These are phyloP conservation scores for Trichoderma asperelloides DNA, from an alignment of 495 filamentous ascomycete species.

Conservation along the genomic window DNA sequence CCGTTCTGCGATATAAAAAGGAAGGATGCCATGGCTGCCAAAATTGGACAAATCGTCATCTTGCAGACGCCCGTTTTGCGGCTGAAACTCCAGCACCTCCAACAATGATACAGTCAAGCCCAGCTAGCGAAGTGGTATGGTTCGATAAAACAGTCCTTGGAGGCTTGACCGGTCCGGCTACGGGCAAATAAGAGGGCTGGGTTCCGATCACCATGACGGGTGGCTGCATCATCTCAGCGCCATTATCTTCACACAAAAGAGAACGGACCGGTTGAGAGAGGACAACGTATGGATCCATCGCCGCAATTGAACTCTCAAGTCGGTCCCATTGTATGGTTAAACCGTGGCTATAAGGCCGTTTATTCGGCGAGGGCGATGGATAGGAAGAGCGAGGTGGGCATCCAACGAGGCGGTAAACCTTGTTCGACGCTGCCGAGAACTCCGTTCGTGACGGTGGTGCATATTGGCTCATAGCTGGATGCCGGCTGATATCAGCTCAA, in stretches of 20 bases:
- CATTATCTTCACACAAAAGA: neutral
- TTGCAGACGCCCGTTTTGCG: neutral
- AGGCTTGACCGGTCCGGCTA: neutral
- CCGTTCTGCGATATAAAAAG: neutral
- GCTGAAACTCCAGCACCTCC: neutral
- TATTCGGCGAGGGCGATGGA: neutral
- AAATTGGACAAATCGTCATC: neutral
- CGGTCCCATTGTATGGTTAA: neutral
- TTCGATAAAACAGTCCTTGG: neutral
- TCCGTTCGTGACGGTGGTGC: neutral
- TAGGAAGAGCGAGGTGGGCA: neutral
- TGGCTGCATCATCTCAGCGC: conserved; percentile 5
- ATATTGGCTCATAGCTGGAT: neutral
- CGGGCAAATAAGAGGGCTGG: neutral
- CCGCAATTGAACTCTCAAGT: neutral
- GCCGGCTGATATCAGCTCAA: neutral
- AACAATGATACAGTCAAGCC: neutral
- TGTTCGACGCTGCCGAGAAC: neutral
- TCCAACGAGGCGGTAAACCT: neutral
- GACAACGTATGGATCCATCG: neutral
- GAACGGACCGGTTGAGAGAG: neutral
- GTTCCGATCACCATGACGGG: neutral
- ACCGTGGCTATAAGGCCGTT: neutral
- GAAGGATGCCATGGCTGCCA: neutral
- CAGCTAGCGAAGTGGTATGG: neutral